A percentile compares a stretch with the other conserved stretches of the same genome.
phyloP scores from a whole-genome alignment of 495 filamentous ascomycete species.

The Penicillium canescens region DNA sequence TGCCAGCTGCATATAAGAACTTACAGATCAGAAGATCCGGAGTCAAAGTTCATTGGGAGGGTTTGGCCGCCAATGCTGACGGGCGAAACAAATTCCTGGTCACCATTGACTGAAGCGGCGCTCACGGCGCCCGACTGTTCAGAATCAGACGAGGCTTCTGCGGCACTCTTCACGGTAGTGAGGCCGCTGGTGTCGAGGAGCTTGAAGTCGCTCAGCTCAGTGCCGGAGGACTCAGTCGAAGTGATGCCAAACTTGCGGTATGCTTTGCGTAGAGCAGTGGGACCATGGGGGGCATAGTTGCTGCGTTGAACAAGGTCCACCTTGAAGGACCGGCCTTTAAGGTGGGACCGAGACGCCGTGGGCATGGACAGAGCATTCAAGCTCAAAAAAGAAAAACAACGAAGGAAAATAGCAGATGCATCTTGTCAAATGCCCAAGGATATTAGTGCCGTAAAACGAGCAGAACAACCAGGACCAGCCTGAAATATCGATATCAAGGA shows the following conservation, averaged over 20 bases:
- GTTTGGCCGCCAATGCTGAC: slow-evolving; percentile 73
- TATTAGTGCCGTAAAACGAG: slow-evolving; percentile 6
- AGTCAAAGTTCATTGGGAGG: slow-evolving; percentile 78
- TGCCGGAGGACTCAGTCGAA: slow-evolving; percentile 20
- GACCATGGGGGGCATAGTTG: slow-evolving; percentile 54
- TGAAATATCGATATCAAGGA: slow-evolving; percentile 8
- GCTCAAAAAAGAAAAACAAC: slow-evolving; percentile 31
- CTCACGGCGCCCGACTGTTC: slow-evolving; percentile 56
- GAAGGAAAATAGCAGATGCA: slow-evolving; percentile 33
- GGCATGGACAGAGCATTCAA: slow-evolving; percentile 43
- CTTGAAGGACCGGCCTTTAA: slow-evolving; percentile 53
- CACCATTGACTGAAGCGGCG: slow-evolving; percentile 60
- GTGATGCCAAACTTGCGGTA: slow-evolving; percentile 63
- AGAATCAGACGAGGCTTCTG: slow-evolving; percentile 14
- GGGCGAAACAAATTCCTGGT: slow-evolving; percentile 69
- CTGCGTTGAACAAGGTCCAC: slow-evolving; percentile 58
- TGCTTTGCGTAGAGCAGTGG: slow-evolving; percentile 58
- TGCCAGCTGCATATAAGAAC: slow-evolving; percentile 18
- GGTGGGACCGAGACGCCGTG: slow-evolving; percentile 18
- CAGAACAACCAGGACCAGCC: slow-evolving; percentile 12
- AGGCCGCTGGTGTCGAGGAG: slow-evolving; percentile 25
- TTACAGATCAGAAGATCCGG: slow-evolving; percentile 80
- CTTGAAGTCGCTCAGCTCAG: slow-evolving; percentile 38
- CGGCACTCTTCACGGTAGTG: slow-evolving; percentile 13
- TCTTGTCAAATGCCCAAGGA: slow-evolving; percentile 15